Base-by-base conservation (phyloP, 2,329 filamentous ascomycete genomes). In the Hymenoscyphus fructigenus region DNA sequence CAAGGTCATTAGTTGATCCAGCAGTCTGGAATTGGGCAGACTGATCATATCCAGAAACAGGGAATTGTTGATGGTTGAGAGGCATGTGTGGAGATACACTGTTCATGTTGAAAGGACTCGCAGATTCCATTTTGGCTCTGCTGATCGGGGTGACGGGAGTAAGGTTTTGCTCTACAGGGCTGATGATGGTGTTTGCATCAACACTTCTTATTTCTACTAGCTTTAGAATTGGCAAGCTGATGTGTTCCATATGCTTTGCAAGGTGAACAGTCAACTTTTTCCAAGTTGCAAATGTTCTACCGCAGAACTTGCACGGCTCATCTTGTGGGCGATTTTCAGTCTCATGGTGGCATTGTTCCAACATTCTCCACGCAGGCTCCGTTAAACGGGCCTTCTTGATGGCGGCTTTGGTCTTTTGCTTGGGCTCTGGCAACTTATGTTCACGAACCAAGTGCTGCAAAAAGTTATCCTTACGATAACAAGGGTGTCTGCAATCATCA, bases 211-310 rank as follows among this genome's bases (percentile, higher is more conserved):
- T 76, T 36, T 81, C 81, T 3, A 88, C 85, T 2, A 89, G 80
- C 17, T 81, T 79, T 63, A 96, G 81, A 36, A 97, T 86, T 0
- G 93, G 93, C 74, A 97, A 85, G 72, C 91, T 91, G 74, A 97
- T 91, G 69, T 92, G 88, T 77, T 97, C 92, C 92, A 97, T 95
- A 76, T 97, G 93, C 77, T 94, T 94, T 59, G 92, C 92, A 75
- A 97, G 79, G 78, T 97, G 93, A n/a, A 95, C 92, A 0, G 91
- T 96, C 66, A 97, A 80, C 79, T 96, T 96, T 83, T 96, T 97
- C 92, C 92, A 97, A 47, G 87, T 91, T 38, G 85, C 87, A 76
- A 92, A 93, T 14, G 85, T 82, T 76, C 90, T 93, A 66, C 89
- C 90, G 74, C 93, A 97, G 80, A 97, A 97, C 53, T 91, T 88